A percentile compares a stretch with the other conserved stretches of the same genome.
These are phyloP conservation scores for Tetracladium maxilliforme DNA, from an alignment of 2,329 filamentous ascomycete species.

Conservation along the genomic window DNA sequence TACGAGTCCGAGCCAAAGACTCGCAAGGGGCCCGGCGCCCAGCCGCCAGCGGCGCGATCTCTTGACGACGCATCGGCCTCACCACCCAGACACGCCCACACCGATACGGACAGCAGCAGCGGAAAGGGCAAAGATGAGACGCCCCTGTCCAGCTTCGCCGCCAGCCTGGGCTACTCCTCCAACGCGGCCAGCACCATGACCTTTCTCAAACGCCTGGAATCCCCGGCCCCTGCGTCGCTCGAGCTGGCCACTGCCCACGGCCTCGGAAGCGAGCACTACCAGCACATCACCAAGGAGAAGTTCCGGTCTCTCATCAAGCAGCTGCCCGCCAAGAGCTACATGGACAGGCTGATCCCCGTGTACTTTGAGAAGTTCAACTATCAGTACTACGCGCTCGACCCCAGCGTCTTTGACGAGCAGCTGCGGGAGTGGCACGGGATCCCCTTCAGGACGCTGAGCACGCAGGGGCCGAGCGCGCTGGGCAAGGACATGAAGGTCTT, in stretches of 20 bases:
- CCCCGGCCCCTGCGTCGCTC: no score
- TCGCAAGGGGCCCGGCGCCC: conserved; percentile 28
- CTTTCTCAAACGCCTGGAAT: no score
- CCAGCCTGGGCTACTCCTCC: conserved; percentile 3
- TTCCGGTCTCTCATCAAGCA: conserved; percentile 44
- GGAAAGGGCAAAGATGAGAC: conserved; percentile 7
- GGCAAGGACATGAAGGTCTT: conserved; percentile 37
- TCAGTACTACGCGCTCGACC: conserved; percentile 41
- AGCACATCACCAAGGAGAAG: conserved; percentile 31
- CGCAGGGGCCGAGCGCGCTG: conserved; percentile 33
- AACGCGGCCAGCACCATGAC: no score
- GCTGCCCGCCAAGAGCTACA: conserved; percentile 35
- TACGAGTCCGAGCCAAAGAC: conserved; percentile 39
- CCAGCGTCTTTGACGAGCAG: conserved; percentile 32
- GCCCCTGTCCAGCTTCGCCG: no score
- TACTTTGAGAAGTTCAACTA: conserved; percentile 45
- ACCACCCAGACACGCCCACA: background rate
- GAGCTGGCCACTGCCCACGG: no score
- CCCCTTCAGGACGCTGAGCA: conserved; percentile 33
- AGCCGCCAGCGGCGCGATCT: conserved; percentile 17
- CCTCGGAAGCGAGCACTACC: no score
- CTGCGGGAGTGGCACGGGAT: conserved; percentile 38
- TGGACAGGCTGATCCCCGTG: conserved; percentile 36
- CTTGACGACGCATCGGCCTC: background rate
- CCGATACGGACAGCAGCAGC: conserved; percentile 10